These are phyloP conservation scores for Coriaria nepalensis DNA, from an alignment of 306 rosid species.

Conservation along the genomic window DNA sequence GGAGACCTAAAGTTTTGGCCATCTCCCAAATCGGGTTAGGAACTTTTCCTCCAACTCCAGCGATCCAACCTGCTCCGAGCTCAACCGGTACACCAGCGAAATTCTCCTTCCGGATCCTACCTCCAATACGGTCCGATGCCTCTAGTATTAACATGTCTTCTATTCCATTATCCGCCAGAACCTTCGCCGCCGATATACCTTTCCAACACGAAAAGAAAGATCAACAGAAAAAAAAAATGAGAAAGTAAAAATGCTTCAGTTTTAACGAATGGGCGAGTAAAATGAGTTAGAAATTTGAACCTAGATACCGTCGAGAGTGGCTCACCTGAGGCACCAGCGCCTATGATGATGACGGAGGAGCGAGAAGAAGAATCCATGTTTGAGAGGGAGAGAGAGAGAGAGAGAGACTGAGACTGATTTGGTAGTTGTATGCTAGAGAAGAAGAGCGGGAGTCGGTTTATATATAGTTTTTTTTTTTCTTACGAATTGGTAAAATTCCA, in stretches of 20 bases:
- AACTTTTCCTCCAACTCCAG: conserved; percentile 77
- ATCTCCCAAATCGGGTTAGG: conserved; percentile 87
- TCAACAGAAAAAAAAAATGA: background rate
- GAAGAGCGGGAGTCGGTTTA: conserved; percentile 62
- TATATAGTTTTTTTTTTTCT: conserved; percentile 40
- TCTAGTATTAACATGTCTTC: conserved; percentile 67
- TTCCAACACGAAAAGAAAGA: background rate
- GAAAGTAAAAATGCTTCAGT: background rate
- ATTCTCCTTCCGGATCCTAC: conserved; percentile 65
- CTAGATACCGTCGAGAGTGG: background rate
- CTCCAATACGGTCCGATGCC: conserved; percentile 90
- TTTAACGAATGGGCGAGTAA: background rate
- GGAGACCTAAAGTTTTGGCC: conserved; percentile 44
- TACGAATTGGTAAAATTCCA: too few species aligned
- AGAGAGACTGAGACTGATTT: conserved; percentile 4
- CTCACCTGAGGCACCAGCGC: conserved; percentile 89
- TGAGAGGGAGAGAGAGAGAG: conserved; percentile 5
- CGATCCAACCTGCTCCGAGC: conserved; percentile 99
- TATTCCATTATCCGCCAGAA: conserved; percentile 54
- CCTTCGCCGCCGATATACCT: conserved; percentile 86
- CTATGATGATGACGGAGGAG: conserved; percentile 74
- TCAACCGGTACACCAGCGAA: conserved; percentile 85
- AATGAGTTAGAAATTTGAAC: background rate
- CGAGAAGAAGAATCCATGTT: conserved; percentile 59
- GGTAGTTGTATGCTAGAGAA: conserved; percentile 10